phyloP scores from a whole-genome alignment of 345 rosid species.

The Salix brachista region DNA sequence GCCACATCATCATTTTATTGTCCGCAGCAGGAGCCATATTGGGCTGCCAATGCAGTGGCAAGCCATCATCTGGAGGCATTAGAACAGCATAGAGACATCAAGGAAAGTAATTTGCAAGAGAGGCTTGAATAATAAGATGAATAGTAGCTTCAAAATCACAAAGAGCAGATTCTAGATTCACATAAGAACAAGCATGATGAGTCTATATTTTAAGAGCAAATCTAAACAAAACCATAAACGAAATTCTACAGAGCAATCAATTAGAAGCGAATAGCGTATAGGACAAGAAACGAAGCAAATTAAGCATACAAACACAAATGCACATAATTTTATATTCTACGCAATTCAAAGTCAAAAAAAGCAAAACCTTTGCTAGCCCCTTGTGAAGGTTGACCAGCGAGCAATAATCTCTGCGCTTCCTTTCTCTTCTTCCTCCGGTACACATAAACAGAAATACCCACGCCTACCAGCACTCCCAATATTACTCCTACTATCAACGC shows the following conservation, averaged over 20 bases:
- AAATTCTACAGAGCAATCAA: not conserved
- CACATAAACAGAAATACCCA: slow-evolving; percentile 15
- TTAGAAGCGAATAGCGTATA: not conserved
- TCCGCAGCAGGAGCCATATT: slow-evolving; percentile 21
- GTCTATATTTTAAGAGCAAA: not conserved
- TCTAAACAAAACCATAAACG: not conserved
- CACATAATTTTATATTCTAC: not conserved
- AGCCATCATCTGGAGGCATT: slow-evolving; percentile 26
- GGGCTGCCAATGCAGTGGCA: slow-evolving; percentile 37
- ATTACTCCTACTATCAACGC: slow-evolving; percentile 25
- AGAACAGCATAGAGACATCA: not conserved
- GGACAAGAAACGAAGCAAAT: not conserved
- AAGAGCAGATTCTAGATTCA: not conserved
- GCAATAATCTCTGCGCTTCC: slow-evolving; percentile 3
- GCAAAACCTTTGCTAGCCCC: slow-evolving; percentile 18
- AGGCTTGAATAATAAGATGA: not conserved
- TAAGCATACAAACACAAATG: not conserved
- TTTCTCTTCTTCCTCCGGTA: slow-evolving; percentile 26
- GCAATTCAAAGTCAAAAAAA: not conserved
- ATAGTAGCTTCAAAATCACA: not conserved
- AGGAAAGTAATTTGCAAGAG: not conserved
- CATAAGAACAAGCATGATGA: not conserved
- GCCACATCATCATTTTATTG: slow-evolving; percentile 17
- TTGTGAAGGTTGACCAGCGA: not conserved
- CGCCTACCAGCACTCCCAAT: slow-evolving; percentile 29